Base-by-base conservation (phyloP, 805 yeast genomes). In the Osmozyma mogii region DNA sequence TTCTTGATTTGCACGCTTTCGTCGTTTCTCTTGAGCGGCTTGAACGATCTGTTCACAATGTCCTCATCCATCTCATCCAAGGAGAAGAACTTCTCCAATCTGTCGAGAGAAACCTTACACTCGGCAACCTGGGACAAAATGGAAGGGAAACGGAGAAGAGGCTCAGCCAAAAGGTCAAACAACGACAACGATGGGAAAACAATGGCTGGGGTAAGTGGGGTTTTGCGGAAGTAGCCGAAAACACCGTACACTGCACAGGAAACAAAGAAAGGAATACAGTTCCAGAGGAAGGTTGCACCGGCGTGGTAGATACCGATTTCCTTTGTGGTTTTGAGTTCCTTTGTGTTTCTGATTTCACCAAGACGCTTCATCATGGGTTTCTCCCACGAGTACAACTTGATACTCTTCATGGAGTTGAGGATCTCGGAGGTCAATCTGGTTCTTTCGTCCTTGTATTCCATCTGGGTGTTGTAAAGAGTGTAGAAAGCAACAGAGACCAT, bases 141-240 rank as follows among this genome's bases (percentile, higher is more conserved):
- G 17, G 45, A 37, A 10, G 68, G 68, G 20, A 61, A 43, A 34
- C 44, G 35, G 26, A 52, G 37, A 26, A 61, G 47, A 11, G 67
- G 64, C 22, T 52, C 59, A 6, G 58, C 38, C 35, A 61, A 44
- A 34, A 59, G 46, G 24, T 52, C 52, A 36, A 61, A 61, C 25
- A 61, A 44, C 2, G 65, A 45, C 37, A 61, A 51, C 0, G 64
- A 56, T n/a, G 68, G 68, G 47, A 61, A 61, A 3, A 58, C 45
- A 25, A 57, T 51, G 5, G 56, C 52, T 1, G 68, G 66, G 4
- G 59, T 49, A 29, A 61, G 49, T 0, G 54, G 48, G 14, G 36
- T 39, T 4, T 47, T 41, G 34, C 47, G 36, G 17, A 47, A 29
- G 19, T 37, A 22, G 9, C 58, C 50, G 37, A 50, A 59, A 4